These are phyloP conservation scores for Breviolum minutum DNA, from an alignment of 73 alveolate species.

Conservation along the genomic window DNA sequence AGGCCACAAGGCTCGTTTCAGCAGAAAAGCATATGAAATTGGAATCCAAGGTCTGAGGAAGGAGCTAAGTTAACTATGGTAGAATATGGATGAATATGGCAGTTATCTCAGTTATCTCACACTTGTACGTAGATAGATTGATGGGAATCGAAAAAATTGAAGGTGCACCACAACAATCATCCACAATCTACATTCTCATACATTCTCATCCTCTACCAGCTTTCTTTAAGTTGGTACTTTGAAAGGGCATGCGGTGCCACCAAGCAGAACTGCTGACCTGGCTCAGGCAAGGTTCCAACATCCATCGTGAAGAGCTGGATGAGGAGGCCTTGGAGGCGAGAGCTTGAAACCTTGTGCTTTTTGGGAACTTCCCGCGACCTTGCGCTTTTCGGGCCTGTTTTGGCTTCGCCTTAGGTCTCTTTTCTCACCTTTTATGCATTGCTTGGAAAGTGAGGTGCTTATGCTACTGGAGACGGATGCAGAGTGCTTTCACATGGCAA, in stretches of 20 bases:
- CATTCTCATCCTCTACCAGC: background rate
- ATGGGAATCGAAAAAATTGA: background rate
- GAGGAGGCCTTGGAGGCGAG: constrained; percentile 40
- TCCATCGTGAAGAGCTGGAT: constrained; percentile 35
- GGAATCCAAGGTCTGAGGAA: too few species aligned
- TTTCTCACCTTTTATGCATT: background rate
- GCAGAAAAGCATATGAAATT: too few species aligned
- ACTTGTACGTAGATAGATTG: background rate
- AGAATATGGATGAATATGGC: background rate
- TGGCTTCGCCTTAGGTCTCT: background rate
- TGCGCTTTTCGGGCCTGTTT: background rate
- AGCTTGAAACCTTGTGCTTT: background rate
- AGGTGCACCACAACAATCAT: background rate
- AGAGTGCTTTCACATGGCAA: constrained; percentile 57
- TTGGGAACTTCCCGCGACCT: background rate
- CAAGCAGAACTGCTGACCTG: background rate
- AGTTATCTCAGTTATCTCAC: background rate
- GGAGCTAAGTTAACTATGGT: too few species aligned
- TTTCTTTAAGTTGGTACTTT: background rate
- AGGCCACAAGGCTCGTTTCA: background rate
- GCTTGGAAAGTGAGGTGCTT: background rate
- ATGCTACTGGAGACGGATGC: constrained; percentile 70
- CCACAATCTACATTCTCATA: background rate
- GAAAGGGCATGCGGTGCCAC: background rate
- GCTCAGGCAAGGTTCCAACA: background rate